Percentiles rank a stretch among this genome's conserved stretches.
phyloP scores from a whole-genome alignment of 2,329 filamentous ascomycete species.

The Cladophialophora psammophila region DNA sequence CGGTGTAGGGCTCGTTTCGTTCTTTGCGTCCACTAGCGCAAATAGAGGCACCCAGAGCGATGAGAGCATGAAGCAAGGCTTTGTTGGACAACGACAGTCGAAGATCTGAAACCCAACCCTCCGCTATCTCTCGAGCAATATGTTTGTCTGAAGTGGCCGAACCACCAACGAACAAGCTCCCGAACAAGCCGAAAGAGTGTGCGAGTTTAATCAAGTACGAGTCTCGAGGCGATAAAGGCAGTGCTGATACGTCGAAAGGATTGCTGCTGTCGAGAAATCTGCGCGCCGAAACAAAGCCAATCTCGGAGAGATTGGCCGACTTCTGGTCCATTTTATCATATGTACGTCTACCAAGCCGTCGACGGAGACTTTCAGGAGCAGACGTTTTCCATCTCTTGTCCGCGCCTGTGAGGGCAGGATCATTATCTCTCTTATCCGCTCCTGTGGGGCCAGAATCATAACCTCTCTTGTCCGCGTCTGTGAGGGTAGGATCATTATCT shows the following conservation, averaged over 20 bases:
- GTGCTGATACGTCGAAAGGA: not conserved
- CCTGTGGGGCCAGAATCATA: not conserved
- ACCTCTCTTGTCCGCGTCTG: not conserved
- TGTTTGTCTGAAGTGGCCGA: not conserved
- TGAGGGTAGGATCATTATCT: not conserved
- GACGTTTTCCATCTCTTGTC: not conserved
- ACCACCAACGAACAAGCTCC: not conserved
- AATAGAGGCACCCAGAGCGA: not conserved
- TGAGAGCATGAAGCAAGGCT: not conserved
- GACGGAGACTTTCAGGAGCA: not conserved
- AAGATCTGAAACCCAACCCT: not conserved
- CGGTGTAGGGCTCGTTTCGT: not conserved
- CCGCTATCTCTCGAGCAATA: not conserved
- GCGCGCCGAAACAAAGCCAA: not conserved
- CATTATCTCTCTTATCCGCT: not conserved
- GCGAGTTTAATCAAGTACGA: not conserved
- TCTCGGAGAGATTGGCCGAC: not conserved
- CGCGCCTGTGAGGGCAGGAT: not conserved
- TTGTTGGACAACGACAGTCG: not conserved
- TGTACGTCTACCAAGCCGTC: not conserved
- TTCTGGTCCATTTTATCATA: not conserved
- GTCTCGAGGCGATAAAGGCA: slow-evolving; percentile 1
- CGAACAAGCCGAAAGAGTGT: not conserved
- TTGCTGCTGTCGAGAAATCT: not conserved
- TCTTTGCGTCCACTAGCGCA: not conserved